phyloP scores from a whole-genome alignment of 2,329 filamentous ascomycete genomes.

The Coleophoma crateriformis region DNA sequence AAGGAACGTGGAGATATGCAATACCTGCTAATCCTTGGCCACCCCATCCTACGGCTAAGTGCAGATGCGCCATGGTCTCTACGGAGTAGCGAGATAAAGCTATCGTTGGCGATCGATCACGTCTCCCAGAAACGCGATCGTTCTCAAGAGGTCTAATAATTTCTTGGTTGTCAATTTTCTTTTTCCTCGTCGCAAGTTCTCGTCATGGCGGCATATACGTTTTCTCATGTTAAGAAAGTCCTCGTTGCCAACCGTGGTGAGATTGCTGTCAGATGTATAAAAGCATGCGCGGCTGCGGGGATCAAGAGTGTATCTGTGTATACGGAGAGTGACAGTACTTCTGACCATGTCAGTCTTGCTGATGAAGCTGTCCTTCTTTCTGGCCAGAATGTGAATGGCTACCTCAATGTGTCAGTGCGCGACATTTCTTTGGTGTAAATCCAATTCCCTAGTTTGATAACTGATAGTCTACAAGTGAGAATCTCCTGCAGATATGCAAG shows the following conservation, averaged over 20 bases:
- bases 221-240: conserved; percentile 3
- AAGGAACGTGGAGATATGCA: no score
- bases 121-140: neutral
- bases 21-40: no score
- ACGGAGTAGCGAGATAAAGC: neutral
- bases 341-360: conserved; percentile 3
- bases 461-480: neutral
- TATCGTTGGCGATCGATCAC: neutral
- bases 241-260: conserved; percentile 41
- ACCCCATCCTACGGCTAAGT: no score
- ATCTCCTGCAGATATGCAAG: conserved; percentile 4
- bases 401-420: conserved; percentile 1
- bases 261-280: conserved; percentile 53
- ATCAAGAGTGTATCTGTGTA: conserved; percentile 49
- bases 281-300: conserved; percentile 48
- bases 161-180: neutral
- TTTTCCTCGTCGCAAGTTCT: neutral
- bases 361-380: conserved; percentile 4
- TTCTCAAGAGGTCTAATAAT: no score
- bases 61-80: no score
- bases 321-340: conserved; percentile 37
- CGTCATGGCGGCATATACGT: conserved; percentile 1
- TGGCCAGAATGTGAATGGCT: conserved; percentile 1
- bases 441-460: neutral
- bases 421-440: no score